Evolutionary conservation across 1,284 basidiomycete species (phyloP).

Genomic region (Cryptococcus hybrid): DNA sequence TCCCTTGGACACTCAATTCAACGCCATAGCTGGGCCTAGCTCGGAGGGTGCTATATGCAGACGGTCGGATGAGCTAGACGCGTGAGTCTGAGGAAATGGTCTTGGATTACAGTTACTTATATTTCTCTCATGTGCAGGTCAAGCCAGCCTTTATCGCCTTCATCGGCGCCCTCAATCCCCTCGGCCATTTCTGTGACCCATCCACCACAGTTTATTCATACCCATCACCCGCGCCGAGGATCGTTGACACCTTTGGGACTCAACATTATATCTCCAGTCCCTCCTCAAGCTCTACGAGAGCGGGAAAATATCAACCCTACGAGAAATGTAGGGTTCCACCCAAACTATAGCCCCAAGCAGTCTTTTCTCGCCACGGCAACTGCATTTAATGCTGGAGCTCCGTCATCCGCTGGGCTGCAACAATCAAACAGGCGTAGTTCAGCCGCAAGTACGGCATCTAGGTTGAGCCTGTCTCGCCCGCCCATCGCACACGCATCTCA

Average conservation of each 20-base stretch:
- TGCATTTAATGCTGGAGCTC: background rate
- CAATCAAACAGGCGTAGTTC: constrained; percentile 19
- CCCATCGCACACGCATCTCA: constrained; percentile 7
- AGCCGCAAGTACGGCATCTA: constrained; percentile 33
- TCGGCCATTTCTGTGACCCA: constrained; percentile 43
- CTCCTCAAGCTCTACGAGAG: constrained; percentile 21
- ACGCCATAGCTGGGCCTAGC: constrained; percentile 27
- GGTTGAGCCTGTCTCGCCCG: constrained; percentile 37
- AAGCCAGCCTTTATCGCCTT: constrained; percentile 23
- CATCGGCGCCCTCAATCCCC: constrained; percentile 45
- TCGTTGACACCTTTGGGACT: constrained; percentile 48
- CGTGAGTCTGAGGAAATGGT: constrained; percentile 9
- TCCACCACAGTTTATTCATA: constrained; percentile 49
- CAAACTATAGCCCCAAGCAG: background rate
- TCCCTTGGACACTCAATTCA: constrained; percentile 3
- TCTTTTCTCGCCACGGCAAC: background rate
- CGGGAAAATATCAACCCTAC: constrained; percentile 9
- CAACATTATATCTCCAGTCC: constrained; percentile 47
- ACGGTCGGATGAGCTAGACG: constrained; percentile 3
- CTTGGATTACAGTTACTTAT: background rate
- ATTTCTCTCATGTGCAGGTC: background rate
- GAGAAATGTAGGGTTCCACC: constrained; percentile 32
- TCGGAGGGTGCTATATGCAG: constrained; percentile 27
- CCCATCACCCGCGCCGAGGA: constrained; percentile 48
- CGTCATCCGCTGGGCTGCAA: too few relatives aligned